Percentiles rank a stretch among this genome's conserved stretches.
Conservation (phyloP, 768 basidiomycete genomes). For the Agrocybe praecox region DNA sequence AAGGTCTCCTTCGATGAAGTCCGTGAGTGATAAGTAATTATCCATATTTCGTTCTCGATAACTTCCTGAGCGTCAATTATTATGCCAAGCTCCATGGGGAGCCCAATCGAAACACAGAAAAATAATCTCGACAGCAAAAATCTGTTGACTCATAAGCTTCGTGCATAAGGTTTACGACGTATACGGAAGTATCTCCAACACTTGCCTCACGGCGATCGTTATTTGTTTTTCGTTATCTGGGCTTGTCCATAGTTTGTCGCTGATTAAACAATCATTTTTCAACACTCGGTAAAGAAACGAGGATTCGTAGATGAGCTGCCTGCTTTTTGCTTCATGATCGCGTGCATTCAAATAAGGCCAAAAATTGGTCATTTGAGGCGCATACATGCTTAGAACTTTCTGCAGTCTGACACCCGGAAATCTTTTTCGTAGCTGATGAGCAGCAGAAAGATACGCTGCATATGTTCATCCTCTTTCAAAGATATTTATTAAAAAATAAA, state of each 20-base stretch:
- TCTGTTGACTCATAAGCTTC: conserved; percentile 32
- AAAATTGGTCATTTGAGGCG: conserved; percentile 55
- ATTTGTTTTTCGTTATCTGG: conserved; percentile 62
- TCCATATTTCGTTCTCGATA: conserved; percentile 63
- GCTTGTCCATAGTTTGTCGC: conserved; percentile 55
- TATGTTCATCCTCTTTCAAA: not conserved
- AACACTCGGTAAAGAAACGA: conserved; percentile 54
- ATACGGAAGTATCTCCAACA: not conserved
- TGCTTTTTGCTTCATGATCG: conserved; percentile 38
- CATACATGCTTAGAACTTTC: conserved; percentile 35
- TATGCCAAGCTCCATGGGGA: conserved; percentile 34
- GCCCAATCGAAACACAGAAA: conserved; percentile 60
- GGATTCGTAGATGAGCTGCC: conserved; percentile 39
- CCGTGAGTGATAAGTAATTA: conserved; percentile 36
- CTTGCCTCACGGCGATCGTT: conserved; percentile 57
- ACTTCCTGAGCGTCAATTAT: conserved; percentile 56
- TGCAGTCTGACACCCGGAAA: conserved; percentile 56
- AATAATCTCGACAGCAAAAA: conserved; percentile 66
- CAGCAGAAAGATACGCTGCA: conserved; percentile 67
- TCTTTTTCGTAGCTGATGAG: conserved; percentile 41
- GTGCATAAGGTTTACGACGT: not conserved
- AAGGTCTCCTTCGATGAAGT: conserved; percentile 31
- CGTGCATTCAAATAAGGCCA: conserved; percentile 73
- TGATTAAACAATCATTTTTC: conserved; percentile 36
- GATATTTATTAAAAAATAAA: not conserved